Conservation (phyloP, 1,284 basidiomycete species). For the Schizophyllum commune region DNA sequence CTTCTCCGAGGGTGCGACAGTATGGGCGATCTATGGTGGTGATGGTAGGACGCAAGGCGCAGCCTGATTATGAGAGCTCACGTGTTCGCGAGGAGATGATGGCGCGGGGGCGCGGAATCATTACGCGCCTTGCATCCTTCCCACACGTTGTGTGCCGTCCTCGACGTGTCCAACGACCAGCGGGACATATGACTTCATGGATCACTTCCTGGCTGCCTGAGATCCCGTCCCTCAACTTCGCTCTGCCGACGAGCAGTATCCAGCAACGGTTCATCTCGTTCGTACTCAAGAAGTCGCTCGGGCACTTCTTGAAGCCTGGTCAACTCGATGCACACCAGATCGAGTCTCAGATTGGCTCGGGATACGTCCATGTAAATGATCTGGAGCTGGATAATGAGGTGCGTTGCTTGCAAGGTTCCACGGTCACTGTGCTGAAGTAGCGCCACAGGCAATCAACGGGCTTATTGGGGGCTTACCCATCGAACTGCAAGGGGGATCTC, state of each 20-base stretch:
- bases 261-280: slow-evolving; percentile 90
- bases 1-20: too few relatives aligned
- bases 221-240: slow-evolving; percentile 55
- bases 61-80: background rate
- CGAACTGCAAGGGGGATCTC: slow-evolving; percentile 59
- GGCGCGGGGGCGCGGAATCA: background rate
- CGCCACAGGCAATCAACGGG: slow-evolving; percentile 69
- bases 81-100: background rate
- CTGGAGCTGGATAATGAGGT: slow-evolving; percentile 76
- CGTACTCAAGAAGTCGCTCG: slow-evolving; percentile 76
- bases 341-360: slow-evolving; percentile 87
- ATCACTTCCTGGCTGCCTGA: slow-evolving; percentile 52
- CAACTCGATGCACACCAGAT: slow-evolving; percentile 84
- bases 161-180: background rate
- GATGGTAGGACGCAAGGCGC: too few relatives aligned
- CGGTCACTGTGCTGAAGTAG: slow-evolving; percentile 9
- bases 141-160: background rate
- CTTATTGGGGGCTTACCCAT: slow-evolving; percentile 67
- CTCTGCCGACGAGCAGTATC: slow-evolving; percentile 68
- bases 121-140: background rate
- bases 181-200: slow-evolving; percentile 25
- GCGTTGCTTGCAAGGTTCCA: slow-evolving; percentile 22
- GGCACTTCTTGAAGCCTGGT: slow-evolving; percentile 81
- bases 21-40: too few relatives aligned
- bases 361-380: slow-evolving; percentile 80